These are phyloP conservation scores for Claviceps maximensis DNA, from an alignment of 2,329 filamentous ascomycete genomes.

Conservation along the genomic window DNA sequence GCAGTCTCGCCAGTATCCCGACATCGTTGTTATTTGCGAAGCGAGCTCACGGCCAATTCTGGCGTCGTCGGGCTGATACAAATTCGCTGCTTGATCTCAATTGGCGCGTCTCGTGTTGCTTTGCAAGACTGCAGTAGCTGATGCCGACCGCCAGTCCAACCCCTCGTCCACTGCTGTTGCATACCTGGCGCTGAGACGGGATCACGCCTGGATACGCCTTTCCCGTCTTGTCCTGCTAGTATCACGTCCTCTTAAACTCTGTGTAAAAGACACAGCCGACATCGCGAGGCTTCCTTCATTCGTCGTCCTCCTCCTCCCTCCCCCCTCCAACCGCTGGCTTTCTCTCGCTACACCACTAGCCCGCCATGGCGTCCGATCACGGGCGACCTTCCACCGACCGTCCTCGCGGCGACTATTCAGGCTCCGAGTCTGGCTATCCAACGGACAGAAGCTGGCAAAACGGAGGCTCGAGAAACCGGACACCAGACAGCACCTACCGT, in stretches of 20 bases:
- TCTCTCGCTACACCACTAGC: neutral
- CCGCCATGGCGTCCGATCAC: slow-evolving; percentile 34
- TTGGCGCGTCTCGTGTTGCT: slow-evolving; percentile 13
- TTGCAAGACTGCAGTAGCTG: slow-evolving; percentile 15
- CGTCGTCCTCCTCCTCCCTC: neutral
- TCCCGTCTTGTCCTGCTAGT: neutral
- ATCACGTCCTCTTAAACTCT: neutral
- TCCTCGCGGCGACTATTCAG: slow-evolving; percentile 17
- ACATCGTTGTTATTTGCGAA: slow-evolving; percentile 7
- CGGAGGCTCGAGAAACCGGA: slow-evolving; percentile 17
- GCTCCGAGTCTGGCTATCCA: slow-evolving; percentile 18
- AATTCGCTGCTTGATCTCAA: slow-evolving; percentile 12
- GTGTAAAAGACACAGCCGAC: slow-evolving; percentile 11
- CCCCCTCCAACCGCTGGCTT: neutral
- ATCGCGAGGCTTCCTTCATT: slow-evolving; percentile 3
- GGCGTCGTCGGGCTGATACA: slow-evolving; percentile 7
- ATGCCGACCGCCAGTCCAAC: slow-evolving; percentile 23
- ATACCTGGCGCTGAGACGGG: slow-evolving; percentile 19
- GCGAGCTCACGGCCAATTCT: slow-evolving; percentile 8
- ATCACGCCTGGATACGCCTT: neutral
- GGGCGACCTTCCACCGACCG: slow-evolving; percentile 27
- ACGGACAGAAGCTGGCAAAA: slow-evolving; percentile 25
- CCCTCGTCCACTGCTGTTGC: slow-evolving; percentile 19
- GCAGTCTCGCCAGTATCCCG: slow-evolving; percentile 16
- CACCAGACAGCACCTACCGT: slow-evolving; percentile 23